Conservation (phyloP, 768 basidiomycete genomes). For the Tylopilus plumbeoviolaceoides region DNA sequence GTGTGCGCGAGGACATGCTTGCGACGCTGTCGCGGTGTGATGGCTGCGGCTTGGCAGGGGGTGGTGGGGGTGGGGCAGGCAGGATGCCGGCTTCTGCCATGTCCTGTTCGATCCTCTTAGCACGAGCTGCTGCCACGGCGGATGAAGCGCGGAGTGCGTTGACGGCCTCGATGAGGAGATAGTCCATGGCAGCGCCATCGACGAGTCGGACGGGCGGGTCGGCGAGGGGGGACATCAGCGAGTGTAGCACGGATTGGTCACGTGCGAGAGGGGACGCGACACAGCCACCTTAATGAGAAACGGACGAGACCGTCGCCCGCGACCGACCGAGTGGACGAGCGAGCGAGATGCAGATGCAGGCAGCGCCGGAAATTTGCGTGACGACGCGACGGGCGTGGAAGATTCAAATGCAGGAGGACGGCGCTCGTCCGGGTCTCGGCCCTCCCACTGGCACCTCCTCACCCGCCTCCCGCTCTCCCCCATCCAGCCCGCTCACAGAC, state of each 20-base stretch:
- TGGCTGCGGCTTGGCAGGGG: constrained; percentile 31
- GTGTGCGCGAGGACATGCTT: constrained; percentile 23
- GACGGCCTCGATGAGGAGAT: constrained; percentile 81
- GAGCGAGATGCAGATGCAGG: too few species aligned
- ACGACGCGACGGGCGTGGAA: constrained; percentile 31
- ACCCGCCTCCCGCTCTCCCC: constrained; percentile 14
- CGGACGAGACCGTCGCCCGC: too few species aligned
- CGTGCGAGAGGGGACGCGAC: constrained; percentile 13
- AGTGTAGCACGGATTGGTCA: background rate
- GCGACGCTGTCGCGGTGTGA: constrained; percentile 33
- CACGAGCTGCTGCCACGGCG: constrained; percentile 61
- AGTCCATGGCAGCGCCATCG: constrained; percentile 74
- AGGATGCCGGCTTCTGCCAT: constrained; percentile 78
- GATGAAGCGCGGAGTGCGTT: constrained; percentile 72
- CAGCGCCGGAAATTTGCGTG: constrained; percentile 21
- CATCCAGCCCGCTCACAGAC: constrained; percentile 25
- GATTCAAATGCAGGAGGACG: constrained; percentile 13
- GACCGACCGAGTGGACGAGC: too few species aligned
- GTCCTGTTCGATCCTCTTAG: constrained; percentile 68
- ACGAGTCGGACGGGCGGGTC: constrained; percentile 60
- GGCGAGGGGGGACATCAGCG: constrained; percentile 40
- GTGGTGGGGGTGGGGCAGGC: constrained; percentile 44
- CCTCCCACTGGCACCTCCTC: constrained; percentile 19
- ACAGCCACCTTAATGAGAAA: constrained; percentile 13
- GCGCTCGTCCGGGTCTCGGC: background rate